Conservation (phyloP, 768 basidiomycete genomes). For the Collybiopsis confluens region DNA sequence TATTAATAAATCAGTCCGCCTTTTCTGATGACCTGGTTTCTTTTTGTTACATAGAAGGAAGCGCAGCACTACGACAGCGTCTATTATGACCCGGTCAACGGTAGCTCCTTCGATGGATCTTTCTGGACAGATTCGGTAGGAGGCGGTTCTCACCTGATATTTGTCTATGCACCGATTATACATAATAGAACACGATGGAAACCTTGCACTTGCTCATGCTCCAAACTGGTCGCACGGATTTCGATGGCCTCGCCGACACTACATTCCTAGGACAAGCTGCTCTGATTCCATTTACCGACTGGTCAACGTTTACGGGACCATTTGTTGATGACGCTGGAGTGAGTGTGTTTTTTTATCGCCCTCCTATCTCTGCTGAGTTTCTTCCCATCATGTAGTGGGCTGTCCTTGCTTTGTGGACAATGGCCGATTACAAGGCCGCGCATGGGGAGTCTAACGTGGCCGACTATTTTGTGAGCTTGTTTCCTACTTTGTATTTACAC, state of each 20-base stretch:
- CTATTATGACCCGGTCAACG: conserved; percentile 36
- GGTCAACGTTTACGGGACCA: conserved; percentile 39
- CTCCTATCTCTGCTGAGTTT: background rate
- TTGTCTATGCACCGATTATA: background rate
- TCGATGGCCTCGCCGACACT: conserved; percentile 30
- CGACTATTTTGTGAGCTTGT: conserved; percentile 21
- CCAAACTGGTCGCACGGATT: conserved; percentile 38
- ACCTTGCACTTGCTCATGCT: conserved; percentile 58
- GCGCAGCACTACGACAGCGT: background rate
- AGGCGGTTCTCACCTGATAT: background rate
- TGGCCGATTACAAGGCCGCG: conserved; percentile 44
- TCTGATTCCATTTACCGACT: conserved; percentile 34
- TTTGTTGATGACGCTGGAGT: conserved; percentile 54
- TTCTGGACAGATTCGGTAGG: conserved; percentile 56
- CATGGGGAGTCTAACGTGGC: conserved; percentile 27
- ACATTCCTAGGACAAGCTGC: conserved; percentile 45
- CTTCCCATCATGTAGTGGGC: conserved; percentile 37
- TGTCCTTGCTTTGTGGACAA: conserved; percentile 52
- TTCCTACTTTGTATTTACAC: no score
- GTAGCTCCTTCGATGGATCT: conserved; percentile 42
- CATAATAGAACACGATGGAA: conserved; percentile 46
- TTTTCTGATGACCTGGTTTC: background rate
- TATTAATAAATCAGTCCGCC: no score
- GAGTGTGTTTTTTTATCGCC: conserved; percentile 7
- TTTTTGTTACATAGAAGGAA: background rate